phyloP scores from a whole-genome alignment of 2,329 filamentous ascomycete species.

The Rosellinia necatrix region DNA sequence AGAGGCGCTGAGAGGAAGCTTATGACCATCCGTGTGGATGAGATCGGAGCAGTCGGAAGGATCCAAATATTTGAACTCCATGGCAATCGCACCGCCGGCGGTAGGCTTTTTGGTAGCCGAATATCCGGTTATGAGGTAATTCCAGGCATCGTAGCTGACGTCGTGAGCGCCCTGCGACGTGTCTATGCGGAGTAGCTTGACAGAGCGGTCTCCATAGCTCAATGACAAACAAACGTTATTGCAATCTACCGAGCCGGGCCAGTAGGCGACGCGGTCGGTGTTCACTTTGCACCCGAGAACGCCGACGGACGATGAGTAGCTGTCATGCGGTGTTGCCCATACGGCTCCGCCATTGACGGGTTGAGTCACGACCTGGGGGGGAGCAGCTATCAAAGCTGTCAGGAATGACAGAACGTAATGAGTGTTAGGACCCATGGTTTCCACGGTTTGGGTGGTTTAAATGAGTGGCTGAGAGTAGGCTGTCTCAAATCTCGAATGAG shows the following conservation, averaged over 20 bases:
- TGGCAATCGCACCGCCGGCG: conserved; percentile 53
- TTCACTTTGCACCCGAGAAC: conserved; percentile 66
- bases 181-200: conserved; percentile 65
- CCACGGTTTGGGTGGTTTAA: not conserved
- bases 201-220: conserved; percentile 51
- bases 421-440: conserved; percentile 17
- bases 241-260: conserved; percentile 58
- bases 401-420: conserved; percentile 17
- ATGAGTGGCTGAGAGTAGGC: conserved; percentile 23
- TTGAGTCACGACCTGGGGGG: not conserved
- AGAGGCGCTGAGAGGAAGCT: conserved; percentile 58
- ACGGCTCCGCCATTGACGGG: conserved; percentile 48
- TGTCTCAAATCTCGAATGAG: conserved; percentile 12
- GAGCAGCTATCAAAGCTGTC: conserved; percentile 10
- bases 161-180: conserved; percentile 60
- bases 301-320: conserved; percentile 61
- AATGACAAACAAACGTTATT: conserved; percentile 62
- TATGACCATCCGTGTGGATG: conserved; percentile 53
- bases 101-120: conserved; percentile 51
- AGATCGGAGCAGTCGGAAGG: conserved; percentile 52
- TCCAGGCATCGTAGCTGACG: conserved; percentile 66
- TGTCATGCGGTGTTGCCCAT: conserved; percentile 58
- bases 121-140: conserved; percentile 57
- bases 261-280: conserved; percentile 66
- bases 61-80: conserved; percentile 52